Base-by-base conservation (phyloP, 352 stramenopile genomes). In the Pythium coloratum region DNA sequence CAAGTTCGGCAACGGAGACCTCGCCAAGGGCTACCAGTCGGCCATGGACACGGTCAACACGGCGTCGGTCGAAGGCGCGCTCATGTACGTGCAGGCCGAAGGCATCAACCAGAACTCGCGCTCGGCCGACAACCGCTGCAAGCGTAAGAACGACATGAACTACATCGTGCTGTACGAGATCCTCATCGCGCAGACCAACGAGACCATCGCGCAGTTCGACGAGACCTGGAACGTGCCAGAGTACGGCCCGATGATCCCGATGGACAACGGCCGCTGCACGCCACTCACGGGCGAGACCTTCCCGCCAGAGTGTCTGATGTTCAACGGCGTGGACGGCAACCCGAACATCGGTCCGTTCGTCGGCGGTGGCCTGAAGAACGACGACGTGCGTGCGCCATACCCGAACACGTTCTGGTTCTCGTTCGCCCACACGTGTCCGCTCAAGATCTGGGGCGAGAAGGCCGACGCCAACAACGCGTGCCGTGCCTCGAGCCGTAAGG, bases 51-150 rank as follows among this genome's bases (percentile, higher is more conserved):
- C 72, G 2, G 84, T 94, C 61, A 94, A 94, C 70, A 89, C 82
- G 6, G 86, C 84, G 18, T 81, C 65, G 0, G 82, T 94, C 0
- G 84, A 92, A 30, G 86, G 86, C 18, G 76, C 82, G 4, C 74
- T 94, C 49, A 91, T 92, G 81, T 94, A 89, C 58, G 83, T 94
- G 5, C 84, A 92, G 69, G 83, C 84, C 1, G 86, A 94, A 40
- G 82, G 82, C 16, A 94, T 94, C 72, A 89, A 94, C 65, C 36
- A 78, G 26, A 78, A 85, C 46, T 68, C 74, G 12, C 82, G 84
- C 7, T 64, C 76, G 0, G 34, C 71, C 2, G 67, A 83, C 0
- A 60, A 89, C 24, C 82, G 84, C 7, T 64, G 86, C 68, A 59
- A 59, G 49, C 74, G 78, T 54, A 84, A 86, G 72, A 85, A 79